Percentiles rank a stretch among this genome's conserved stretches.
Evolutionary conservation across 345 rosid genomes (phyloP).

Genomic region (Murraya paniculata): DNA sequence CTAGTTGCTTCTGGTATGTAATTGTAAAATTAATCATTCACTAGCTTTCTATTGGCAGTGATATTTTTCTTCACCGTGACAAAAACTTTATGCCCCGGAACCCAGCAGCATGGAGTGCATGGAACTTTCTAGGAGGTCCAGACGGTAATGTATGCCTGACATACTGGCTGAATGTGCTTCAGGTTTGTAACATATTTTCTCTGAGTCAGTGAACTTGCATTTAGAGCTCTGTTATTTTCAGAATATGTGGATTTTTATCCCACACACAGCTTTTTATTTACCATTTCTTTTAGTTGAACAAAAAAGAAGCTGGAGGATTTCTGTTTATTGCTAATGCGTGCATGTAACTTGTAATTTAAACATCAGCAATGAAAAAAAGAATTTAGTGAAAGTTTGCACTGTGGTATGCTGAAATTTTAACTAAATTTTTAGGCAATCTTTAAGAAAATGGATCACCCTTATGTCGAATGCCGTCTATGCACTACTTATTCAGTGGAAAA

Average conservation of each 20-base stretch:
- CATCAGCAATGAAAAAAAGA: neutral
- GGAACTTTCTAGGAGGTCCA: slow-evolving; percentile 87
- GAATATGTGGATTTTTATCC: neutral
- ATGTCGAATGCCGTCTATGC: neutral
- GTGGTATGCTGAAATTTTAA: no score
- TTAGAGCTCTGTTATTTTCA: no score
- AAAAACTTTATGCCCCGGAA: slow-evolving; percentile 71
- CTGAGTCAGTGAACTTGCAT: neutral
- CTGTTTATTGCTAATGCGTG: neutral
- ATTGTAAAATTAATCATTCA: neutral
- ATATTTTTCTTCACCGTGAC: slow-evolving; percentile 76
- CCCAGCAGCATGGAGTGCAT: slow-evolving; percentile 85
- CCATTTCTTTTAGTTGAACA: neutral
- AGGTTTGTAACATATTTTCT: slow-evolving; percentile 43
- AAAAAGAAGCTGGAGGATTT: neutral
- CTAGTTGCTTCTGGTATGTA: no score
- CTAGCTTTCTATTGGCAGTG: slow-evolving; percentile 45
- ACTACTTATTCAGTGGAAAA: neutral
- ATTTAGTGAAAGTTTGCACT: no score
- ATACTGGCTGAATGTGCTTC: slow-evolving; percentile 92
- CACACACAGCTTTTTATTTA: neutral
- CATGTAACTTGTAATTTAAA: neutral
- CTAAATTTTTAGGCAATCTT: neutral
- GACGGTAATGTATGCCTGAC: slow-evolving; percentile 69
- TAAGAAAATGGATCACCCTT: no score